A percentile compares a stretch with the other conserved stretches of the same genome.
Conservation (phyloP, 768 basidiomycete genomes). For the Hericium coralloides region DNA sequence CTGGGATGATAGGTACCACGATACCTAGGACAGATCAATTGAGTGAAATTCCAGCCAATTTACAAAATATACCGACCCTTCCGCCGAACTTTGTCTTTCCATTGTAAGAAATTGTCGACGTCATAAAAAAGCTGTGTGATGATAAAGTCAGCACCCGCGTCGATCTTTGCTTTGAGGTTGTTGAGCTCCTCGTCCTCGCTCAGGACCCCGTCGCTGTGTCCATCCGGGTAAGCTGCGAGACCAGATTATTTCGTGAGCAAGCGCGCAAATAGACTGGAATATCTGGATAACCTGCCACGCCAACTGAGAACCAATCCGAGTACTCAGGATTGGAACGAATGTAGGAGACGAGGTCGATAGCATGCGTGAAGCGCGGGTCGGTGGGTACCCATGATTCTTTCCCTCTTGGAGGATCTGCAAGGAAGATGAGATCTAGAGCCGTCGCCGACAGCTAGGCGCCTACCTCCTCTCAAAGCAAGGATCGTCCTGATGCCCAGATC, state of each 20-base stretch:
- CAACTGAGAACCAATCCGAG: slow-evolving; percentile 82
- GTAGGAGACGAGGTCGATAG: slow-evolving; percentile 83
- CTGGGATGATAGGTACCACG: slow-evolving; percentile 83
- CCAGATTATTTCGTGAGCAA: slow-evolving; percentile 1
- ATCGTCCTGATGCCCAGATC: slow-evolving; percentile 79
- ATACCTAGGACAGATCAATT: slow-evolving; percentile 52
- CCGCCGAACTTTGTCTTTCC: slow-evolving; percentile 64
- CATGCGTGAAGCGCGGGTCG: slow-evolving; percentile 77
- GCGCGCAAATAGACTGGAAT: not conserved
- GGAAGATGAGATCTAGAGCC: not conserved
- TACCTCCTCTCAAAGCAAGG: slow-evolving; percentile 87
- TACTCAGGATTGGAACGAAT: slow-evolving; percentile 74
- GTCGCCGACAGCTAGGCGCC: slow-evolving; percentile 10
- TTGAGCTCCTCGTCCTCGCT: slow-evolving; percentile 57
- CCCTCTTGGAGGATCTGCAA: slow-evolving; percentile 82
- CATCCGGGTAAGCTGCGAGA: slow-evolving; percentile 78
- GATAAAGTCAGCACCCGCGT: slow-evolving; percentile 94
- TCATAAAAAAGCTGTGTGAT: slow-evolving; percentile 98
- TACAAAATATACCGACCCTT: slow-evolving; percentile 39
- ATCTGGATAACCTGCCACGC: slow-evolving; percentile 69
- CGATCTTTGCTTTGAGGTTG: slow-evolving; percentile 77
- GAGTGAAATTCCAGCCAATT: not conserved
- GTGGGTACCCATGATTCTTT: slow-evolving; percentile 89
- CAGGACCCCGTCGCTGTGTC: slow-evolving; percentile 55
- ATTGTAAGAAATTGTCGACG: slow-evolving; percentile 73